phyloP scores from a whole-genome alignment of 352 stramenopile species.

The Phytophthora megakarya region DNA sequence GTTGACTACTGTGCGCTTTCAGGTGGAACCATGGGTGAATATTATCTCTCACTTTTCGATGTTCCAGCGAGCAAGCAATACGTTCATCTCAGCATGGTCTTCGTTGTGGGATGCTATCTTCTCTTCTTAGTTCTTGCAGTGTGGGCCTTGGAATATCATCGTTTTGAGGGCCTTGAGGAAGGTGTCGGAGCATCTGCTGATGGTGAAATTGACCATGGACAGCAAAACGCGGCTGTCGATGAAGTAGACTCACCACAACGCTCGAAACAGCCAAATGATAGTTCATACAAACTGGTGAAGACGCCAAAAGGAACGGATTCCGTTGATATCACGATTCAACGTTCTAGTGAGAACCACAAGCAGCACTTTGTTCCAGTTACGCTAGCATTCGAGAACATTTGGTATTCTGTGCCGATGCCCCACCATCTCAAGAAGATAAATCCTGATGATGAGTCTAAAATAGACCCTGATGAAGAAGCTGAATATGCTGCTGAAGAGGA shows the following conservation, averaged over 20 bases:
- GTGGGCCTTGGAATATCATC: slow-evolving; percentile 37
- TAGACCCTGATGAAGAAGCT: neutral
- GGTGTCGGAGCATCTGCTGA: slow-evolving; percentile 5
- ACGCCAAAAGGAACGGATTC: slow-evolving; percentile 27
- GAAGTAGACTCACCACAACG: neutral
- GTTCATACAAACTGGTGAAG: slow-evolving; percentile 29
- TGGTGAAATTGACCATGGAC: neutral
- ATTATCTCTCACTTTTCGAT: slow-evolving; percentile 45
- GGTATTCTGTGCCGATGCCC: slow-evolving; percentile 46
- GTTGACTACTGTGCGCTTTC: slow-evolving; percentile 37
- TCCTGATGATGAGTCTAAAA: slow-evolving; percentile 1
- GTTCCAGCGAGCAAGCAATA: slow-evolving; percentile 38
- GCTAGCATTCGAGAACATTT: slow-evolving; percentile 48
- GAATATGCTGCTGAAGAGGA: slow-evolving; percentile 20
- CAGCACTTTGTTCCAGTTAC: slow-evolving; percentile 44
- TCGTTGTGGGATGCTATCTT: slow-evolving; percentile 39
- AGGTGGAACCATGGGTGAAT: slow-evolving; percentile 44
- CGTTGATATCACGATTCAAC: slow-evolving; percentile 21
- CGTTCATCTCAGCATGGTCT: slow-evolving; percentile 44
- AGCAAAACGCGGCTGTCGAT: neutral
- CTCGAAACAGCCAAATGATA: slow-evolving; percentile 6
- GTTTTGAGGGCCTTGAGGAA: slow-evolving; percentile 35
- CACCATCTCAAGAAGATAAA: slow-evolving; percentile 26
- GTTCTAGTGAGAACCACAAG: slow-evolving; percentile 14
- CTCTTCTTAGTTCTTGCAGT: slow-evolving; percentile 41